Evolutionary conservation across 257 asterid genomes (phyloP).

Genomic region (Salvia hispanica): DNA sequence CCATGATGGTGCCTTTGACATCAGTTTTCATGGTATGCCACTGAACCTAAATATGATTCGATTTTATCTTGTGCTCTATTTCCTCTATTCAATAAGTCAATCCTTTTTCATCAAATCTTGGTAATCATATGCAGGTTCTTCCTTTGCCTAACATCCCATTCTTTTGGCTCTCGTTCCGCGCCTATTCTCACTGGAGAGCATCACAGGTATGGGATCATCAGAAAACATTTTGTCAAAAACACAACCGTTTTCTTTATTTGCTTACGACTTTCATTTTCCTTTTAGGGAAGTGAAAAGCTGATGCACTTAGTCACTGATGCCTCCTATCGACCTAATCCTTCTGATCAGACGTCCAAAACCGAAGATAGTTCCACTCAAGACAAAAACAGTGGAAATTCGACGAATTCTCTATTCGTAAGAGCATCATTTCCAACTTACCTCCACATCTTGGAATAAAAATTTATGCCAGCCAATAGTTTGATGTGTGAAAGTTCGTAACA

Average conservation of each 20-base stretch:
- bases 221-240: background rate
- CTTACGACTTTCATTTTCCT: slow-evolving; percentile 19
- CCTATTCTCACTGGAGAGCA: slow-evolving; percentile 99
- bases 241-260: background rate
- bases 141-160: slow-evolving; percentile 97
- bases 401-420: slow-evolving; percentile 55
- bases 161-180: slow-evolving; percentile 92
- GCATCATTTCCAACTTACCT: slow-evolving; percentile 15
- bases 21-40: slow-evolving; percentile 70
- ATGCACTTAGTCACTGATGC: slow-evolving; percentile 67
- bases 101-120: slow-evolving; percentile 13
- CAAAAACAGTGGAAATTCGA: slow-evolving; percentile 33
- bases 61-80: background rate
- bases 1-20: slow-evolving; percentile 75
- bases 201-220: slow-evolving; percentile 63
- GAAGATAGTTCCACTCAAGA: slow-evolving; percentile 28
- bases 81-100: background rate
- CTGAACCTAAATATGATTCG: background rate
- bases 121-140: slow-evolving; percentile 59
- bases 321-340: slow-evolving; percentile 40
- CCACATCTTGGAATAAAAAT: background rate
- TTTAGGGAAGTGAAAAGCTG: slow-evolving; percentile 92
- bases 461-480: background rate
- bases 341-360: slow-evolving; percentile 38
- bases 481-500: background rate